Evolutionary conservation across 495 filamentous ascomycete genomes (phyloP), one percentile per base, ranked within the genome.

Genomic region (Xylaria grammica): DNA sequence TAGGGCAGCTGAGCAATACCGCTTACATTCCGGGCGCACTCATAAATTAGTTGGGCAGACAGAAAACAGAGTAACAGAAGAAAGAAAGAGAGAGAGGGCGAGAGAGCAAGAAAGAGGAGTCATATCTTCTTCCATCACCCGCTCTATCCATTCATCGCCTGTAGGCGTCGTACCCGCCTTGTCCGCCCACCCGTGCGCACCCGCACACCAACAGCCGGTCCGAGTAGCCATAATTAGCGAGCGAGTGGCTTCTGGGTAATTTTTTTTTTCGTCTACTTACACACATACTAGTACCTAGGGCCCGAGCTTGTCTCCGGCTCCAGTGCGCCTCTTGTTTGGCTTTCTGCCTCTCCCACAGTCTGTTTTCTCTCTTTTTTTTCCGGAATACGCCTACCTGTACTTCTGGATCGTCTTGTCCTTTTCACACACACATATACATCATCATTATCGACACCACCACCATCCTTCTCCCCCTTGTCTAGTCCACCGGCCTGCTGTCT

Each of bases 161-260:
- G 27, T 44, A 56, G 61, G 61, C 40, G 61, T 63, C 10, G 61
- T 63, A 64, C 62, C 62, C 62, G 62, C 45, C 44, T 58, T 64
- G 62, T 51, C 62, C 62, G 62, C 53, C 44, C 62, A 57, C 53
- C 62, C 62, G 62, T 42, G 56, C 53, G 51, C 53, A 64, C 34
- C 62, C 62, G 53, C 53, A 27, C 44, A 64, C 62, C 62, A 64
- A 50, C 62, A 64, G 32, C 62, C 62, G 62, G 62, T 64, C 62
- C 62, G 62, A 64, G 62, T 48, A 64, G 62, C 62, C 62, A 64
- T 55, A 57, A 64, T 57, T 64, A 58, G 62, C 53, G 53, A 51
- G 62, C 38, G 20, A 48, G 50, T 48, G 27, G 60, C 42, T 40
- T 55, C 51, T 53, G 40, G 30, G 51, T 20, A 26, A 9, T 46